phyloP scores from a whole-genome alignment of 805 yeast genomes.

The Kuraishia cidri region DNA sequence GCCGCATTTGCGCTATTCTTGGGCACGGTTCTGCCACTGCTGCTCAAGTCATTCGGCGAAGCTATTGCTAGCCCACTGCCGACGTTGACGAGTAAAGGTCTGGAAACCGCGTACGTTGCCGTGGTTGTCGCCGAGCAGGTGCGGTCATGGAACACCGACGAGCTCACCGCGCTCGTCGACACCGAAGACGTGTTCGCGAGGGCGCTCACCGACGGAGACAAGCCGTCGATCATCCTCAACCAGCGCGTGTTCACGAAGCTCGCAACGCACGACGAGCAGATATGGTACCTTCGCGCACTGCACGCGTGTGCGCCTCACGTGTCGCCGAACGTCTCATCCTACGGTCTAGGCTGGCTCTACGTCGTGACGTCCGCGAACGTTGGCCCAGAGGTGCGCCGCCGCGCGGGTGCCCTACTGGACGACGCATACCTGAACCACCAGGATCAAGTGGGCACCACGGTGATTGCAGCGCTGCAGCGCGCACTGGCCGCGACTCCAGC shows the following conservation, averaged over 20 bases:
- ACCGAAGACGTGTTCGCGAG: constrained; percentile 20
- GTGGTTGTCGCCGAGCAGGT: constrained; percentile 15
- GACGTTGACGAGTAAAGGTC: constrained; percentile 39
- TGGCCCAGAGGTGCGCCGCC: constrained; percentile 21
- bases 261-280: constrained; percentile 29
- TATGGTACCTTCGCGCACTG: constrained; percentile 45
- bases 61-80: constrained; percentile 43
- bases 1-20: constrained; percentile 8
- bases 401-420: constrained; percentile 22
- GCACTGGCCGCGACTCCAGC: constrained; percentile 9
- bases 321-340: constrained; percentile 7
- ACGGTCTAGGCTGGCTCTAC: constrained; percentile 32
- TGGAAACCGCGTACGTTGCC: constrained; percentile 46
- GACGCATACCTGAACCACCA: constrained; percentile 24
- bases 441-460: constrained; percentile 28
- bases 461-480: constrained; percentile 32
- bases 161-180: constrained; percentile 8
- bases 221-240: constrained; percentile 38
- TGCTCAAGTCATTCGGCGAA: constrained; percentile 27
- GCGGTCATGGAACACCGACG: constrained; percentile 6
- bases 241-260: constrained; percentile 44
- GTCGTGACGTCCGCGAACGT: constrained; percentile 32
- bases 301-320: constrained; percentile 15
- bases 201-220: constrained; percentile 24
- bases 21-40: constrained; percentile 13